Conservation (phyloP, 768 basidiomycete genomes). For the Lactarius quietus region DNA sequence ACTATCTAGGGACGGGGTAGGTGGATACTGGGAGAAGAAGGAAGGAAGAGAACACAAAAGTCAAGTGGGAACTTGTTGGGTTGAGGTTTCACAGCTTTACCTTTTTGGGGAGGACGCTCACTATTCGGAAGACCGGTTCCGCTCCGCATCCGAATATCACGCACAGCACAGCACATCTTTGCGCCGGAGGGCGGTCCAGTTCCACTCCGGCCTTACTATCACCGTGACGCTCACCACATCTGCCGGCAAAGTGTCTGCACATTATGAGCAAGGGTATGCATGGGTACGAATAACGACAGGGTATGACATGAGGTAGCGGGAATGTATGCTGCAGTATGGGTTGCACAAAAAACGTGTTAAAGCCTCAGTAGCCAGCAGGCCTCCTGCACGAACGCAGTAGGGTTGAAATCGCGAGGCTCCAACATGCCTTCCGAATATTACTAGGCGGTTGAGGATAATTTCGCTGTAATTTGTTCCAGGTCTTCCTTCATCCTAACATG, state of each 20-base stretch:
- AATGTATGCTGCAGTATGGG: conserved; percentile 15
- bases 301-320: conserved; percentile 24
- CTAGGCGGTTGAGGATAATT: conserved; percentile 27
- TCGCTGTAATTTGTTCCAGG: conserved; percentile 46
- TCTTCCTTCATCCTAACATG: conserved; percentile 63
- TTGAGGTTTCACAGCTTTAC: neutral
- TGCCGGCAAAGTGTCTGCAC: neutral
- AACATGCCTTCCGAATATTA: conserved; percentile 12
- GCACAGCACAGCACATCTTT: too few relatives aligned
- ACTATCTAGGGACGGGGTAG: conserved; percentile 22
- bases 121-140: conserved; percentile 14
- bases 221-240: neutral
- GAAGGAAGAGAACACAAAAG: conserved; percentile 16
- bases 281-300: conserved; percentile 26
- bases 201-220: conserved; percentile 1
- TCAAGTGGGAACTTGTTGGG: neutral
- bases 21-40: conserved; percentile 16
- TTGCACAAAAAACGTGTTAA: conserved; percentile 20
- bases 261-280: conserved; percentile 20
- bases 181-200: conserved; percentile 11
- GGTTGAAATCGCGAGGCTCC: conserved; percentile 15
- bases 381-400: conserved; percentile 10
- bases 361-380: conserved; percentile 12
- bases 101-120: conserved; percentile 1
- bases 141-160: conserved; percentile 3